Evolutionary conservation across 2,329 filamentous ascomycete species (phyloP).

Genomic region (Talaromyces sp.): DNA sequence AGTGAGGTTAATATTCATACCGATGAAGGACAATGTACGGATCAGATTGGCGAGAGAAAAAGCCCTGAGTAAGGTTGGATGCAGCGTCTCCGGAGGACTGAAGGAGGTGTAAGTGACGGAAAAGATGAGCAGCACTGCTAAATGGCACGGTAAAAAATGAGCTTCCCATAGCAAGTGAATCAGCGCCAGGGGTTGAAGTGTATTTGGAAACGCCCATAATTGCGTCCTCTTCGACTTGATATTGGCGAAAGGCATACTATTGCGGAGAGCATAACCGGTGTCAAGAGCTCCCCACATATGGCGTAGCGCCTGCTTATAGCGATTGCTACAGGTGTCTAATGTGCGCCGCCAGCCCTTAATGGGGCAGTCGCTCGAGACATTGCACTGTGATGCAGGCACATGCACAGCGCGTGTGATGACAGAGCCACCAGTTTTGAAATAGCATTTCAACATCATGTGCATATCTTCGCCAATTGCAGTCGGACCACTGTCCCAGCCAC

Average conservation of each 20-base stretch:
- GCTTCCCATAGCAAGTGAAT: constrained; percentile 67
- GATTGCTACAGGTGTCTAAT: constrained; percentile 56
- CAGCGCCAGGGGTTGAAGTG: constrained; percentile 48
- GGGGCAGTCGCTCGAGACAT: constrained; percentile 53
- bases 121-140: constrained; percentile 59
- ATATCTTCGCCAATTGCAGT: constrained; percentile 73
- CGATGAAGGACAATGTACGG: constrained; percentile 59
- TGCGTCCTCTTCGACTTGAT: background rate
- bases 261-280: constrained; percentile 60
- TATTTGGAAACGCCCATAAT: background rate
- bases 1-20: constrained; percentile 61
- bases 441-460: constrained; percentile 76
- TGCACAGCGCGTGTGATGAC: constrained; percentile 61
- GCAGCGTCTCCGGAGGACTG: constrained; percentile 51
- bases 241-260: background rate
- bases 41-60: constrained; percentile 60
- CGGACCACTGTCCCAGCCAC: constrained; percentile 67
- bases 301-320: constrained; percentile 65
- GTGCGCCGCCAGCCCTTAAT: constrained; percentile 39
- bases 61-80: constrained; percentile 55
- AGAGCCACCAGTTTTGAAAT: constrained; percentile 69
- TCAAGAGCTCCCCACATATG: constrained; percentile 73
- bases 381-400: constrained; percentile 69
- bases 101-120: constrained; percentile 59
- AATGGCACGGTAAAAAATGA: constrained; percentile 66